These are phyloP conservation scores for Cryptococcus sp. DNA, from an alignment of 1,284 basidiomycete species.

Conservation along the genomic window DNA sequence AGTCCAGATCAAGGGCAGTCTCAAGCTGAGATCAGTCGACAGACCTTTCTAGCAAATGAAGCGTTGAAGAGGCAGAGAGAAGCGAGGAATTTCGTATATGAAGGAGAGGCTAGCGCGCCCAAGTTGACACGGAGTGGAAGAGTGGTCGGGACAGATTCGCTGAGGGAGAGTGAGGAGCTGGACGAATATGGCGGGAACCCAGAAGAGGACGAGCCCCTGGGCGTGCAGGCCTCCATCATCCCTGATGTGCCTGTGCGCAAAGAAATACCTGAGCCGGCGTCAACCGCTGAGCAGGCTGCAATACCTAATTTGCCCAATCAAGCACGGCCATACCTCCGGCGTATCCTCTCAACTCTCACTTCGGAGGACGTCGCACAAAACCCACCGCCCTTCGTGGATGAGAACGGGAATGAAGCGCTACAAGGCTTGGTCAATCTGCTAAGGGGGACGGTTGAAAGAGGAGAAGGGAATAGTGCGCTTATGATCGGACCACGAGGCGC, in stretches of 20 bases:
- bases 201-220: conserved; percentile 19
- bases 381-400: conserved; percentile 36
- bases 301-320: conserved; percentile 15
- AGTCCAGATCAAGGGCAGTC: background rate
- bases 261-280: background rate
- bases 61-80: conserved; percentile 41
- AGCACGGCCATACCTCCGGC: conserved; percentile 25
- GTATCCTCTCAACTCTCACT: conserved; percentile 38
- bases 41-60: conserved; percentile 50
- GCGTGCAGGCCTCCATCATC: conserved; percentile 12
- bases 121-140: conserved; percentile 46
- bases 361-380: conserved; percentile 14
- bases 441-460: conserved; percentile 69
- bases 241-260: conserved; percentile 13
- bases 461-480: conserved; percentile 88
- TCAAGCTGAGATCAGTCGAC: conserved; percentile 10
- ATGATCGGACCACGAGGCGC: conserved; percentile 78
- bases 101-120: conserved; percentile 48
- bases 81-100: conserved; percentile 51
- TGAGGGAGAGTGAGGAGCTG: conserved; percentile 9
- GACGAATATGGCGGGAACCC: conserved; percentile 30
- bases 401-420: conserved; percentile 48
- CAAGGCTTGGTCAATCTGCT: conserved; percentile 63
- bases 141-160: conserved; percentile 23
- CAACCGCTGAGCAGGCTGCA: background rate